Evolutionary conservation across 306 rosid genomes (phyloP), one percentile per base, ranked within the genome.

Genomic region (Senna siamea): DNA sequence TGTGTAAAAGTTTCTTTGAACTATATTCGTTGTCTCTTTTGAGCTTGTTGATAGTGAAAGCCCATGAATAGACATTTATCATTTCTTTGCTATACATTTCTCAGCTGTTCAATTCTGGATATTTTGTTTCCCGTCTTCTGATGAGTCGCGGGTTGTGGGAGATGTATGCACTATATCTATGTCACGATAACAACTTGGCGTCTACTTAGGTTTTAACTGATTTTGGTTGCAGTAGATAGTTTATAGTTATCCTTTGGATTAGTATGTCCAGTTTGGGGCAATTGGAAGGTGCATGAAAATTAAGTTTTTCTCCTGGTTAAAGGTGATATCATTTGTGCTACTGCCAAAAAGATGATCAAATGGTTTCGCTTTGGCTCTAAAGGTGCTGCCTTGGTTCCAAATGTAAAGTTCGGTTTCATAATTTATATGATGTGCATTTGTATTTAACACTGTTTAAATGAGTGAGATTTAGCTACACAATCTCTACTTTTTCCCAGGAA

Each of bases 301-400:
- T 28, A 43, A 9, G 53, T 51, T 71, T 40, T 32, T 40, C 74
- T 69, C 28, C 41, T 32, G 66, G 18, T 66, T 57, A 62, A 20
- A 20, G 37, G 63, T 28, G 66, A 43, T 51, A 20, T 65, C 23
- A 1, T 22, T 46, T 67, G 35, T 62, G 50, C 73, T 46, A 28
- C 70, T 73, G 10, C 52, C 77, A 30, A 10, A 38, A 56, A 37
- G 18, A 53, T 13, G 58, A 67, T 81, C 70, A 59, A 59, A 43
- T 72, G 76, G 22, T 74, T 79, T 66, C 11, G 26, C 54, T 79
- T 41, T 73, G 75, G 52, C 48, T 73, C 23, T 44, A 18, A 46
- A n/a, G n/a, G n/a, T n/a, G n/a, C n/a, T n/a, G n/a, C n/a, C 76
- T 46, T 74, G 56, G 52, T 43, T 41, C 20, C 23, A 8, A 22